These are phyloP conservation scores for Aspergillus calidoustus DNA, from an alignment of 2,329 filamentous ascomycete species.

Conservation along the genomic window DNA sequence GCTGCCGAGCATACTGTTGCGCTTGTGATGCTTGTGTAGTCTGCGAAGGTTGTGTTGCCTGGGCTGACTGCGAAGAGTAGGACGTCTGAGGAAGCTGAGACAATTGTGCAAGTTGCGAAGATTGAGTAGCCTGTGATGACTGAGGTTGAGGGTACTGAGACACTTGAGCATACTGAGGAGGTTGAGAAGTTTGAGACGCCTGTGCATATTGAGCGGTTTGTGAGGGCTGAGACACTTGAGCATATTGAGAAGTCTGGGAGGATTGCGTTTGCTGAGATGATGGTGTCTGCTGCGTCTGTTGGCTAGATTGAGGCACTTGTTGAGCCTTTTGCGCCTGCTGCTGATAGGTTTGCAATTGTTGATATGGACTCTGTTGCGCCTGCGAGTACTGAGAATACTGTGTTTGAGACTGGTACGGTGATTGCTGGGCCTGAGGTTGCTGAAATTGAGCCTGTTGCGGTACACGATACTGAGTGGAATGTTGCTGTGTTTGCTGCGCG, in stretches of 20 bases:
- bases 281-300: slow-evolving; percentile 24
- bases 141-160: slow-evolving; percentile 25
- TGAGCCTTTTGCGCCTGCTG: background rate
- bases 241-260: background rate
- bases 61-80: background rate
- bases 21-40: background rate
- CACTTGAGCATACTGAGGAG: slow-evolving; percentile 9
- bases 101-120: background rate
- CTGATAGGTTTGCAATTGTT: background rate
- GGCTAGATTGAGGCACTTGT: background rate
- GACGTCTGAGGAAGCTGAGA: background rate
- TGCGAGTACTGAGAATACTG: slow-evolving; percentile 8
- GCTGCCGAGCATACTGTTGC: slow-evolving; percentile 6
- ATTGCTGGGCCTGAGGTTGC: slow-evolving; percentile 20
- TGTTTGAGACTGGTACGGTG: slow-evolving; percentile 20
- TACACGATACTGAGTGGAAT: slow-evolving; percentile 17
- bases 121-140: slow-evolving; percentile 6
- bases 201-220: slow-evolving; percentile 2
- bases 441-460: slow-evolving; percentile 19
- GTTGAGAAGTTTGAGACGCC: background rate
- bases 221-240: background rate
- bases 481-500: slow-evolving; percentile 25
- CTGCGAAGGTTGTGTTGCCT: slow-evolving; percentile 1
- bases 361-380: slow-evolving; percentile 4
- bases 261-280: slow-evolving; percentile 22